These are phyloP conservation scores for Lavandula angustifolia DNA, from an alignment of 257 asterid genomes.

Conservation along the genomic window DNA sequence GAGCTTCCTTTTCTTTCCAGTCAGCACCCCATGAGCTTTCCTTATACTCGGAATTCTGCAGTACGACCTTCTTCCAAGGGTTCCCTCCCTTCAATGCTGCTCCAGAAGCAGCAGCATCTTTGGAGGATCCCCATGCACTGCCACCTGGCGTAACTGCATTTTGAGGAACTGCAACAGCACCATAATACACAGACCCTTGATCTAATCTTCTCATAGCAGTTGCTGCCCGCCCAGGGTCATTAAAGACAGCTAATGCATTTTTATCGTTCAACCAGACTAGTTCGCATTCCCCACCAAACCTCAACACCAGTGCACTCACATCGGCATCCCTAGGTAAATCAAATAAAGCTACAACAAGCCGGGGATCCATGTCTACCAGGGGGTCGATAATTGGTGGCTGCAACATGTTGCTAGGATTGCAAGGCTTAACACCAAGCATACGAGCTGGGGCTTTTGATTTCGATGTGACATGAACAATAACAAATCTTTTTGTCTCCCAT, in stretches of 20 bases:
- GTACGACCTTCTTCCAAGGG: constrained; percentile 74
- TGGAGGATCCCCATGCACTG: constrained; percentile 65
- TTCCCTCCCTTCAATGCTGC: constrained; percentile 52
- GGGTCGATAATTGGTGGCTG: constrained; percentile 77
- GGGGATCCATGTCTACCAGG: constrained; percentile 90
- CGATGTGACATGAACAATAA: constrained; percentile 73
- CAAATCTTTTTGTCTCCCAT: constrained; percentile 94
- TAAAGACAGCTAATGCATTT: constrained; percentile 90
- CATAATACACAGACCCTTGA: constrained; percentile 90
- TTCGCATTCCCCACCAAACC: constrained; percentile 98
- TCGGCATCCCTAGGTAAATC: constrained; percentile 95
- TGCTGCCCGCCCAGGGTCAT: constrained; percentile 92
- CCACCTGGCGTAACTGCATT: constrained; percentile 41
- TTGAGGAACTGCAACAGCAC: constrained; percentile 69
- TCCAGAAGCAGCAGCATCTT: constrained; percentile 4
- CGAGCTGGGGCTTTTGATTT: constrained; percentile 89
- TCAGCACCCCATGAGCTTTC: constrained; percentile 71
- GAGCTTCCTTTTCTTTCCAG: constrained; percentile 58
- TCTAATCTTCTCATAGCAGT: constrained; percentile 97
- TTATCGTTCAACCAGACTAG: constrained; percentile 94
- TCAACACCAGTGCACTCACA: constrained; percentile 83
- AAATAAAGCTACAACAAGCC: constrained; percentile 84
- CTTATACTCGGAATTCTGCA: constrained; percentile 56
- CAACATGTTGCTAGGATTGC: constrained; percentile 47
- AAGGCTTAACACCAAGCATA: constrained; percentile 64